phyloP scores from a whole-genome alignment of 2,329 filamentous ascomycete genomes.

The Monilinia vaccinii-corymbosi region DNA sequence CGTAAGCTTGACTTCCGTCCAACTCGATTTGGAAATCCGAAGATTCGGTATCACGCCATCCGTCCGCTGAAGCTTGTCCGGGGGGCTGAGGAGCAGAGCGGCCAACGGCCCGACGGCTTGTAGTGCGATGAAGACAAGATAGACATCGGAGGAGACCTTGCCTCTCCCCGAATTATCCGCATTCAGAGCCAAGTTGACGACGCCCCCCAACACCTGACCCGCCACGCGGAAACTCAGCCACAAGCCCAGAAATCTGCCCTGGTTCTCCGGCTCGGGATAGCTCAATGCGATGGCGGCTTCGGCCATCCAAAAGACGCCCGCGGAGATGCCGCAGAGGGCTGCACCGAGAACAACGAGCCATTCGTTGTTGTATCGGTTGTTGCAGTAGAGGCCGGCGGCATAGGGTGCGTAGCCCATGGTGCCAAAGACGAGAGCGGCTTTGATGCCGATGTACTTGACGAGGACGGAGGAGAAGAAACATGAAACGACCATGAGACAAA shows the following conservation, averaged over 20 bases:
- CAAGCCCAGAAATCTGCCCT: conserved; percentile 55
- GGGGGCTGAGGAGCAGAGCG: conserved; percentile 52
- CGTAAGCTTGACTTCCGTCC: conserved; percentile 51
- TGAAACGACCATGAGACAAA: conserved; percentile 63
- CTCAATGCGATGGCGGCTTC: conserved; percentile 65
- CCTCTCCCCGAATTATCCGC: conserved; percentile 46
- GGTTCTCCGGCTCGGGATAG: conserved; percentile 62
- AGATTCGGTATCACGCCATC: conserved; percentile 56
- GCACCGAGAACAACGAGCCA: conserved; percentile 57
- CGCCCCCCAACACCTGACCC: conserved; percentile 63
- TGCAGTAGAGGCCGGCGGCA: conserved; percentile 61
- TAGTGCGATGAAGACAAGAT: conserved; percentile 60
- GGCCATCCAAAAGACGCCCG: conserved; percentile 67
- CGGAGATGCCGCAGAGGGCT: conserved; percentile 30
- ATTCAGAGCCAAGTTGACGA: conserved; percentile 62
- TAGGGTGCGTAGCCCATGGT: conserved; percentile 65
- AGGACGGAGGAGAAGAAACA: conserved; percentile 57
- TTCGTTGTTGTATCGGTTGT: conserved; percentile 59
- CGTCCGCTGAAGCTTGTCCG: conserved; percentile 52
- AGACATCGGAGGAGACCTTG: conserved; percentile 60
- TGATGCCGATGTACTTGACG: conserved; percentile 61
- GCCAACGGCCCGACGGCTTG: conserved; percentile 58
- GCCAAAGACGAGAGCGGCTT: conserved; percentile 60
- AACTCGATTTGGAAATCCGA: conserved; percentile 45
- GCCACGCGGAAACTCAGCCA: conserved; percentile 53